Conservation (phyloP, 345 rosid species). For the Excoecaria agallocha region DNA sequence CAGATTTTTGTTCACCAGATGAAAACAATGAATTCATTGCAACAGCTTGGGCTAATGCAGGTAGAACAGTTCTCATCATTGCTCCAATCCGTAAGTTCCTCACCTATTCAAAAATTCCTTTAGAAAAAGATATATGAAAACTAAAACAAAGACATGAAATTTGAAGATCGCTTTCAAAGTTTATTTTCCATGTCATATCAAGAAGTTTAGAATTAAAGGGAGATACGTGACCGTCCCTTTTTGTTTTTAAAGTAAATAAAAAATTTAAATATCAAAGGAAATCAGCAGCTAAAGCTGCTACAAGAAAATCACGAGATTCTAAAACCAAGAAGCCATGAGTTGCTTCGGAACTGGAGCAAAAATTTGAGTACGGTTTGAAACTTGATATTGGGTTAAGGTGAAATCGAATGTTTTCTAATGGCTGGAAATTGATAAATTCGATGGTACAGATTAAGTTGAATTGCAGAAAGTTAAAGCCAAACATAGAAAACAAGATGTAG, state of each 20-base stretch:
- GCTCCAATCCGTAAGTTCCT: conserved; percentile 93
- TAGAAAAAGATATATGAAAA: conserved; percentile 6
- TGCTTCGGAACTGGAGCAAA: not conserved
- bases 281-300: too few relatives aligned
- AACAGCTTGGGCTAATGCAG: conserved; percentile 84
- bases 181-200: not conserved
- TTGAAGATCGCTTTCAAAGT: not conserved
- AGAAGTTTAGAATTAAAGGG: not conserved
- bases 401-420: not conserved
- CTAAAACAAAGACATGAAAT: conserved; percentile 3
- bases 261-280: too few relatives aligned
- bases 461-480: not conserved
- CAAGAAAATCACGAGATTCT: too few relatives aligned
- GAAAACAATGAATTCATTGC: conserved; percentile 52
- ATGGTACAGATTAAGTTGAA: not conserved
- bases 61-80: conserved; percentile 83
- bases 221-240: not conserved
- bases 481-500: not conserved
- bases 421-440: not conserved
- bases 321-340: too few relatives aligned
- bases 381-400: not conserved
- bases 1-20: conserved; percentile 35
- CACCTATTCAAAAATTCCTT: conserved; percentile 36
- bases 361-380: not conserved
- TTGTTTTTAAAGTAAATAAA: too few relatives aligned